Evolutionary conservation across 2,329 filamentous ascomycete species (phyloP).

Genomic region (Penicillium paneum): DNA sequence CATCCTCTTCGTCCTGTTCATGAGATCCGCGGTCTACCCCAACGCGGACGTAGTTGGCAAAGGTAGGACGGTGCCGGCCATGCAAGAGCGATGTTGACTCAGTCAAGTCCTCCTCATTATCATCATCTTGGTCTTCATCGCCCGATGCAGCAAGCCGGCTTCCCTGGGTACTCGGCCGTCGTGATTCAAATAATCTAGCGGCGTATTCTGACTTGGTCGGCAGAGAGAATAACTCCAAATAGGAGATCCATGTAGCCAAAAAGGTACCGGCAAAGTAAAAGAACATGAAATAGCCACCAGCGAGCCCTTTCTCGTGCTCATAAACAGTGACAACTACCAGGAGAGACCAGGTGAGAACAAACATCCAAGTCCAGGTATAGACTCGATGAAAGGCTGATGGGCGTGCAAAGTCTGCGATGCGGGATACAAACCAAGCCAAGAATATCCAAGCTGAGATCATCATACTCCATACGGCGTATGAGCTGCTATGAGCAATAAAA

Average conservation of each 20-base stretch:
- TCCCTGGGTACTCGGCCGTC: conserved; percentile 36
- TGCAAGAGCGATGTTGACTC: conserved; percentile 58
- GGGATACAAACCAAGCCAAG: conserved; percentile 76
- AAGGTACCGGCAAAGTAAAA: conserved; percentile 77
- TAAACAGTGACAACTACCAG: conserved; percentile 70
- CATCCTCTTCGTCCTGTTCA: conserved; percentile 28
- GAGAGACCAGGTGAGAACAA: conserved; percentile 67
- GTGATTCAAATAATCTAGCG: conserved; percentile 49
- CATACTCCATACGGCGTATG: conserved; percentile 86
- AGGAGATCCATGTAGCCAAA: conserved; percentile 68
- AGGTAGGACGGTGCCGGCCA: conserved; percentile 51
- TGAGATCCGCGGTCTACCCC: conserved; percentile 28
- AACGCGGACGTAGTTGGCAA: conserved; percentile 52
- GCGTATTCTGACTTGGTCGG: conserved; percentile 69
- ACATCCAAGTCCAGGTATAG: conserved; percentile 82
- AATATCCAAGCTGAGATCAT: conserved; percentile 78
- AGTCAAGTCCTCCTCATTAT: conserved; percentile 44
- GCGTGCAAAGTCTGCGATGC: conserved; percentile 72
- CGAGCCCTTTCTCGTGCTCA: conserved; percentile 70
- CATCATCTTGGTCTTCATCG: conserved; percentile 34
- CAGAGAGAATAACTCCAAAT: conserved; percentile 76
- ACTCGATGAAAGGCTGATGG: conserved; percentile 82
- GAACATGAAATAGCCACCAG: conserved; percentile 74
- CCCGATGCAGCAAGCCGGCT: conserved; percentile 44
- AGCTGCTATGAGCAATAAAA: conserved; percentile 83